Percentiles rank a stretch among this genome's conserved stretches.
phyloP scores from a whole-genome alignment of 179 eudicot genomes.

The Beta lomatogona region DNA sequence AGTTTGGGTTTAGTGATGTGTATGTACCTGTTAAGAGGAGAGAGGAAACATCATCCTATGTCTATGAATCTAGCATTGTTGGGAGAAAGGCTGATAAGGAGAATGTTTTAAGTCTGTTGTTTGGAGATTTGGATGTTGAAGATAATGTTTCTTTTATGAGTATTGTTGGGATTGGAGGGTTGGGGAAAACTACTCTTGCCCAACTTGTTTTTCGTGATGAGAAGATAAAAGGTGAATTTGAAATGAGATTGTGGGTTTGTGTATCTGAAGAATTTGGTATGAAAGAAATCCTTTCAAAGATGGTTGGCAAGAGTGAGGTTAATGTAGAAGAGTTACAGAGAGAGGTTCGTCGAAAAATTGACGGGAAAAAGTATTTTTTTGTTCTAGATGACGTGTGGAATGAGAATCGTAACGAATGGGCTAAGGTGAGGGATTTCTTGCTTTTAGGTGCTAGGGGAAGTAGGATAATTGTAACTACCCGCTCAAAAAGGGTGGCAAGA shows the following conservation, averaged over 20 bases:
- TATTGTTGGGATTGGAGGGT: constrained; percentile 27
- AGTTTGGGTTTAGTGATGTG: background rate
- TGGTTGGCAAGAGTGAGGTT: background rate
- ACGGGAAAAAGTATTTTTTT: constrained; percentile 12
- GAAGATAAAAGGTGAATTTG: constrained; percentile 1
- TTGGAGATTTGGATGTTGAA: background rate
- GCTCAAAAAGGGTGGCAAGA: constrained; percentile 14
- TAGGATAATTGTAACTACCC: constrained; percentile 16
- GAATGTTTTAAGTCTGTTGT: background rate
- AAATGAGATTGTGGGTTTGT: constrained; percentile 16
- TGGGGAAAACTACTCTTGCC: constrained; percentile 32
- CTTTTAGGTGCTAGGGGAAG: constrained; percentile 14
- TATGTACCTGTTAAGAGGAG: background rate
- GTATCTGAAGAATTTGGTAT: background rate
- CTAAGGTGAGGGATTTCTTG: constrained; percentile 1
- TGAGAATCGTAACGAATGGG: constrained; percentile 21
- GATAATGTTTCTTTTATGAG: constrained; percentile 1
- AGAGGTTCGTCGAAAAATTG: background rate
- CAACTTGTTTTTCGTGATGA: constrained; percentile 26
- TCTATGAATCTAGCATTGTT: background rate
- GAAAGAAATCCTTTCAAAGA: constrained; percentile 5
- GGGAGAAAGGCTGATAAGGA: constrained; percentile 29
- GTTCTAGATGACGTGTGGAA: constrained; percentile 31
- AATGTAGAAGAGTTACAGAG: background rate
- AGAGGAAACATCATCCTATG: constrained; percentile 12